Conservation (phyloP, 352 stramenopile genomes). For the Pythium aristosporum region DNA sequence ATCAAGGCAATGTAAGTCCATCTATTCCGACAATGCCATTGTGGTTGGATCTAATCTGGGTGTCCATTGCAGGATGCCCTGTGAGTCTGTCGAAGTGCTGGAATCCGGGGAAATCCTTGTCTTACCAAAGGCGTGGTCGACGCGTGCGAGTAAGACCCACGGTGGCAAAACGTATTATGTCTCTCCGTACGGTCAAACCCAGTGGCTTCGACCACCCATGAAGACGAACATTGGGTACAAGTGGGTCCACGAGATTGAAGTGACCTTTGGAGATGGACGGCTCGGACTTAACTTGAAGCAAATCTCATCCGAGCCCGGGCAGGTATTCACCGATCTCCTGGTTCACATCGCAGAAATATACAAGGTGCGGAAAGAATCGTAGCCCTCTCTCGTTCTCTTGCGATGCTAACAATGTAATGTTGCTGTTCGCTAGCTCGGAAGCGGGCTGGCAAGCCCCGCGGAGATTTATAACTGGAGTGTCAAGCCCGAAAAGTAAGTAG, state of each 20-base stretch:
- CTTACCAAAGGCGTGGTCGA: conserved; percentile 79
- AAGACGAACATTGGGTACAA: conserved; percentile 75
- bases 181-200: conserved; percentile 77
- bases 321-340: conserved; percentile 68
- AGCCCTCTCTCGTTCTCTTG: not conserved
- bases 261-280: conserved; percentile 73
- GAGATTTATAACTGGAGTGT: conserved; percentile 91
- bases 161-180: conserved; percentile 87
- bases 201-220: conserved; percentile 79
- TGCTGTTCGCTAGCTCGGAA: conserved; percentile 40
- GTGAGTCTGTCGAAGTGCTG: conserved; percentile 57
- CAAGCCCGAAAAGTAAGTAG: conserved; percentile 75
- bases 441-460: conserved; percentile 76
- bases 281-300: conserved; percentile 85
- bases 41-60: not conserved
- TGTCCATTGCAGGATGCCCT: conserved; percentile 38
- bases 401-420: not conserved
- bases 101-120: conserved; percentile 73
- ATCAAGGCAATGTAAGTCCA: conserved; percentile 53
- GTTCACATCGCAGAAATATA: conserved; percentile 85
- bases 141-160: conserved; percentile 78
- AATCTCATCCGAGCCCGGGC: conserved; percentile 70
- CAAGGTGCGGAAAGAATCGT: conserved; percentile 35
- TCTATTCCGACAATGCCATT: not conserved
- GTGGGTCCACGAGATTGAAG: conserved; percentile 82